A percentile compares a stretch with the other conserved stretches of the same genome.
Conservation (phyloP, 192 early-diverging fungal species). For the Chytriomyces hyalinus region DNA sequence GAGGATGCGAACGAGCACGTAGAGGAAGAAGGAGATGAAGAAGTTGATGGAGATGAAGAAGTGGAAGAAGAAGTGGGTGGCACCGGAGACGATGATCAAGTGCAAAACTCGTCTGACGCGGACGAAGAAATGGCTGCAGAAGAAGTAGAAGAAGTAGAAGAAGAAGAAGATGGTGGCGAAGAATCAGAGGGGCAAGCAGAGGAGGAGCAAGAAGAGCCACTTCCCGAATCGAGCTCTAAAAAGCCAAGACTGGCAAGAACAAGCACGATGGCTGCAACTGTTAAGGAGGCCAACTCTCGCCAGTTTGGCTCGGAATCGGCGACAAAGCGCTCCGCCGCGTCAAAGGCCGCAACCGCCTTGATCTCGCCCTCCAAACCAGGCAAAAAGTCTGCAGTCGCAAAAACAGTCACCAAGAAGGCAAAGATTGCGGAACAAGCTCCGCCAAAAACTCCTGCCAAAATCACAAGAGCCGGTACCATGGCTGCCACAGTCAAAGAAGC, state of each 20-base stretch:
- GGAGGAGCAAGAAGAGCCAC: slow-evolving; percentile 2
- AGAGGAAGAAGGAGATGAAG: not conserved
- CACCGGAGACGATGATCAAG: not conserved
- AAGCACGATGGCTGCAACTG: slow-evolving; percentile 16
- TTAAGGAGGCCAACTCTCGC: slow-evolving; percentile 17
- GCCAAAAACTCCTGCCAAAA: not conserved
- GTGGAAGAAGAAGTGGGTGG: not conserved
- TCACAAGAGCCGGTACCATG: slow-evolving; percentile 20
- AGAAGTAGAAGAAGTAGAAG: slow-evolving; percentile 9
- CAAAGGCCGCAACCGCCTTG: not conserved
- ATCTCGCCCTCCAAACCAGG: not conserved
- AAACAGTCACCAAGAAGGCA: too few species aligned
- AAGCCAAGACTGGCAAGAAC: not conserved
- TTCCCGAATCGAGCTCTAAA: not conserved
- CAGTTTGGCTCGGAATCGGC: slow-evolving; percentile 1
- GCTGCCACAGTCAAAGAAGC: slow-evolving; percentile 22
- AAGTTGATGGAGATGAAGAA: not conserved
- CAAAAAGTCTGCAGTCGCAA: not conserved
- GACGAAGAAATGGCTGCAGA: not conserved
- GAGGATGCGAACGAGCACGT: not conserved
- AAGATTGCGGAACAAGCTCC: too few species aligned
- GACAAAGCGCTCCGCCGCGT: not conserved
- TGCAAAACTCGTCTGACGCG: not conserved
- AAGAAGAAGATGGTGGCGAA: not conserved
- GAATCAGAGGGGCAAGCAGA: not conserved